Evolutionary conservation across 140 eudicot species (phyloP).

Genomic region (Senecio squalidus): DNA sequence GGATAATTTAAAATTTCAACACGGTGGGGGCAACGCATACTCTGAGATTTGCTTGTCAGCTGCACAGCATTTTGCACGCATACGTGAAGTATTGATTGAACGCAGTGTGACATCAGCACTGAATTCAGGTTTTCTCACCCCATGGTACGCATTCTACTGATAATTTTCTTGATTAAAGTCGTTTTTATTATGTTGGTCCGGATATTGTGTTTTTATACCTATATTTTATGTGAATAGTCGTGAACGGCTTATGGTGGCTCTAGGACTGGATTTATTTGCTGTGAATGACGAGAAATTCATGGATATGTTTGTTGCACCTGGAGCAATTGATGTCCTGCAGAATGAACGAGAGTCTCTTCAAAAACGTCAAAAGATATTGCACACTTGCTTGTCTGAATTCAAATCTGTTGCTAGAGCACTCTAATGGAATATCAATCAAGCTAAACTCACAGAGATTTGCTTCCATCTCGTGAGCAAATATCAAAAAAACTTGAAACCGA

Average conservation of each 20-base stretch:
- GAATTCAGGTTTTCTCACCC: conserved; percentile 86
- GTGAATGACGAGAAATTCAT: conserved; percentile 86
- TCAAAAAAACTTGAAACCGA: not conserved
- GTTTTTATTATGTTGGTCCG: no score
- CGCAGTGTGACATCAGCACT: conserved; percentile 81
- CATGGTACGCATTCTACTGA: conserved; percentile 93
- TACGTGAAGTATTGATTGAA: conserved; percentile 83
- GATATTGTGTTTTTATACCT: no score
- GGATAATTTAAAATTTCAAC: conserved; percentile 34
- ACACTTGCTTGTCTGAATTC: conserved; percentile 86
- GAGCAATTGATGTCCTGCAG: conserved; percentile 74
- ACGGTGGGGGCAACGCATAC: no score
- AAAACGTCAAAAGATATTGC: conserved; percentile 81
- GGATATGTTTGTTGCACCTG: conserved; percentile 99
- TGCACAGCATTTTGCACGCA: conserved; percentile 83
- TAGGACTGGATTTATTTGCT: conserved; percentile 80
- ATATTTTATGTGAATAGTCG: conserved; percentile 51
- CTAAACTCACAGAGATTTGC: conserved; percentile 4
- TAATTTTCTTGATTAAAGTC: no score
- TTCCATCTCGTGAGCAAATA: conserved; percentile 12
- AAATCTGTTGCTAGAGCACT: conserved; percentile 74
- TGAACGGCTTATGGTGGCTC: conserved; percentile 73
- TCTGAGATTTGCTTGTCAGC: conserved; percentile 72
- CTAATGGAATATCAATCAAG: no score
- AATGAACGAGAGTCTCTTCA: conserved; percentile 61